Evolutionary conservation across 2,329 filamentous ascomycete species (phyloP), one percentile per base, ranked within the genome.

Genomic region (Tolypocladium nubicola): DNA sequence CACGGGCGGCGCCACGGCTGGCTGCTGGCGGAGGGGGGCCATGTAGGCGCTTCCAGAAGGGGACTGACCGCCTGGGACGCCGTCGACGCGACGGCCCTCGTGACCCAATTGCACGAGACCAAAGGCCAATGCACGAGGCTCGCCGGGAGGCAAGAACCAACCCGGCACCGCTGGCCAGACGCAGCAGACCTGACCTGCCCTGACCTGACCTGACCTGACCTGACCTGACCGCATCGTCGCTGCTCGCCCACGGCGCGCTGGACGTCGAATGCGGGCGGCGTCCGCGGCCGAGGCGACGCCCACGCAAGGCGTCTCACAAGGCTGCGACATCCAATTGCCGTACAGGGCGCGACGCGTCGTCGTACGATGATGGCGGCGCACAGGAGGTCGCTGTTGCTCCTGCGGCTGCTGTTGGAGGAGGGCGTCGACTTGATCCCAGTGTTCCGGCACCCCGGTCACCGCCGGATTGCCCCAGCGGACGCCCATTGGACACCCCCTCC

Each of bases 361-460:
- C 47, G 47, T 50, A 50, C 47, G 47, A 33, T 26, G 23, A 26
- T 33, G 45, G 45, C 23, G 43, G 13, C 43, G 43, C 43, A 45
- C 40, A 41, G 19, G 1, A 41, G n/a, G 6, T 21, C 40, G 10
- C 40, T 21, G 45, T 30, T 5, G 45, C 23, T 14, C 23, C 21
- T 14, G 23, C 39, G 14, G 43, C 43, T 7, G 43, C 23, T 16
- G 43, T 11, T 30, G 23, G 43, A 16, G 11, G 8, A 19, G 16
- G 23, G 10, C 8, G 43, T 23, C 43, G 23, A 47, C 30, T 6
- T n/a, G 23, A 41, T 33, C 19, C 56, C 21, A 30, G 13, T 16
- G 19, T 49, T 14, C 23, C 39, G 14, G 30, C 49, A 13, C 57
- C 57, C 41, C n/a, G 6, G 57, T 58, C 57, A 58, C 57, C 57